phyloP scores from a whole-genome alignment of 2,329 filamentous ascomycete species.

The Tolypocladium pustulatum region DNA sequence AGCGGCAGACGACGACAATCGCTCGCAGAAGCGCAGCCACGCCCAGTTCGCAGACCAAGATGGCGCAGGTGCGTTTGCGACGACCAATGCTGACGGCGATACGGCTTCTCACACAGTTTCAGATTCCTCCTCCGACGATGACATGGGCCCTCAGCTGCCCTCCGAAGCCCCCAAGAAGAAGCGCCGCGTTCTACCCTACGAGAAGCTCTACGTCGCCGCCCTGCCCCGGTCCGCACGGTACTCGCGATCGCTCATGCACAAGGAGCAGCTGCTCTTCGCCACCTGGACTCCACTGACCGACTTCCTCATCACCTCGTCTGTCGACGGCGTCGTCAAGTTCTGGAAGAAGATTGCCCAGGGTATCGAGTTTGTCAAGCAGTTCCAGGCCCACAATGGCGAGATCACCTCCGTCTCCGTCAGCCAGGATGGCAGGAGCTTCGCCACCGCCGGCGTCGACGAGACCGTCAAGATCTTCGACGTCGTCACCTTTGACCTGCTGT shows the following conservation, averaged over 20 bases:
- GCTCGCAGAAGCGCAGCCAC: slow-evolving; percentile 39
- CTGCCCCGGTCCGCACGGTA: slow-evolving; percentile 74
- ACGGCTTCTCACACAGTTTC: slow-evolving; percentile 4
- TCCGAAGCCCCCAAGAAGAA: slow-evolving; percentile 81
- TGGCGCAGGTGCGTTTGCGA: slow-evolving; percentile 24
- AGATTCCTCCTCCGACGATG: slow-evolving; percentile 74
- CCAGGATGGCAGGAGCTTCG: slow-evolving; percentile 85
- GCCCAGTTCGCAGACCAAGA: slow-evolving; percentile 41
- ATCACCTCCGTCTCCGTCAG: slow-evolving; percentile 78
- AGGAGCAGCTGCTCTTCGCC: slow-evolving; percentile 81
- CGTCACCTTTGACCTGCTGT: slow-evolving; percentile 77
- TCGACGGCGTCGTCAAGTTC: slow-evolving; percentile 96
- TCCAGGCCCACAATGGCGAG: slow-evolving; percentile 78
- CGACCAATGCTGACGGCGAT: not conserved
- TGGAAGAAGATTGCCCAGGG: slow-evolving; percentile 93
- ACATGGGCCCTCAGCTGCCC: slow-evolving; percentile 87
- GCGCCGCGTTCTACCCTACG: slow-evolving; percentile 79
- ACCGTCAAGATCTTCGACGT: slow-evolving; percentile 74
- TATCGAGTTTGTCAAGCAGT: slow-evolving; percentile 98
- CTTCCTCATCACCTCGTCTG: slow-evolving; percentile 87
- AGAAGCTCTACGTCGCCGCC: slow-evolving; percentile 88
- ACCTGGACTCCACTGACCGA: slow-evolving; percentile 86
- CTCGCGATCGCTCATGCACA: slow-evolving; percentile 96
- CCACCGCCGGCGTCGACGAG: slow-evolving; percentile 70
- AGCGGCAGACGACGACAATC: slow-evolving; percentile 19